Conservation (phyloP, 306 rosid species). For the Vigna unguiculata region DNA sequence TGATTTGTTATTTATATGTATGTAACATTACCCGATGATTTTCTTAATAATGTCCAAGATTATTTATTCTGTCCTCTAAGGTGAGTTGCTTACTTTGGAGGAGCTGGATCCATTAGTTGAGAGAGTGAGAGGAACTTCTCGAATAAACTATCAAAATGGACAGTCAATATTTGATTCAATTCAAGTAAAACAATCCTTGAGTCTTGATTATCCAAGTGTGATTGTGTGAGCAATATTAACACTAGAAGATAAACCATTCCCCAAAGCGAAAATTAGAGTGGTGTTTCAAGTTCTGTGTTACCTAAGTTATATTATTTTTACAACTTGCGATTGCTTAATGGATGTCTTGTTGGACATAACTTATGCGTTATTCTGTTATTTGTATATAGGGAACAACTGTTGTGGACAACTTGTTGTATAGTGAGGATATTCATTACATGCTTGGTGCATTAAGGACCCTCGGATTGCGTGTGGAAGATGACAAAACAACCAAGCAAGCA, state of each 20-base stretch:
- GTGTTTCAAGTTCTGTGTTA: conserved; percentile 9
- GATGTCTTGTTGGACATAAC: conserved; percentile 6
- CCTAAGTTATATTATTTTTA: conserved; percentile 17
- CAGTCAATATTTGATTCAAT: not conserved
- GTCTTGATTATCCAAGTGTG: not conserved
- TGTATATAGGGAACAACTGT: conserved; percentile 88
- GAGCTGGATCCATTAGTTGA: not conserved
- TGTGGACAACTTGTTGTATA: conserved; percentile 88
- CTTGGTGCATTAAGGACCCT: conserved; percentile 88
- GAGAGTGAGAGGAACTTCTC: not conserved
- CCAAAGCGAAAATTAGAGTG: not conserved
- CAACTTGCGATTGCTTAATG: conserved; percentile 8
- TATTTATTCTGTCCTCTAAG: not conserved
- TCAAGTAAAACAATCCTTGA: not conserved
- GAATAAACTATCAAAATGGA: not conserved
- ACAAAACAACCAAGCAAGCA: conserved; percentile 75
- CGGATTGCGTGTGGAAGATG: conserved; percentile 84
- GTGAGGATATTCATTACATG: conserved; percentile 97
- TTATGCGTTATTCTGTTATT: conserved; percentile 20
- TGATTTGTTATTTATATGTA: not conserved
- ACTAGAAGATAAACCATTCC: not conserved
- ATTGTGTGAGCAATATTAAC: not conserved
- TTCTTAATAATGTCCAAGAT: not conserved
- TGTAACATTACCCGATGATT: not conserved
- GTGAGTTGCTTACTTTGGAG: not conserved